Evolutionary conservation across 768 basidiomycete species (phyloP), one percentile per base, ranked within the genome.

Genomic region (Lanmaoa rubissima): DNA sequence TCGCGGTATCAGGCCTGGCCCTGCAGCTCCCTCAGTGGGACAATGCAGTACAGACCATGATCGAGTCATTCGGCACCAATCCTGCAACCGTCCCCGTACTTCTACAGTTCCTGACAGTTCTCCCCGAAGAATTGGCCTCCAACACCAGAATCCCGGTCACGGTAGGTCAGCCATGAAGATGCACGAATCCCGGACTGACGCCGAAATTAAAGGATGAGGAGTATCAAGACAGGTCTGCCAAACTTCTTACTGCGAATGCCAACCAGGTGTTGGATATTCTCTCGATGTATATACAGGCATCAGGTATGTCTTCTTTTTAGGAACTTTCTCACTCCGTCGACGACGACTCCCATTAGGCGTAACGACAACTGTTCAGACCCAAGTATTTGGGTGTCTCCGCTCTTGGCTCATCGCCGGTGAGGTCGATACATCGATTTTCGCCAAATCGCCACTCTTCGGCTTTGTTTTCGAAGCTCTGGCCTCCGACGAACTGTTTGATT

Each of bases 371-470:
- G 86, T 98, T 9, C 93, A 95, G 66, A 78, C 71, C 11, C 88
- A 94, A 68, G 78, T 96, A 11, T 94, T 98, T 72, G 76, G 82
- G 45, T 94, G 94, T 54, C 75, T 98, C 36, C 84, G 88, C 46
- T 86, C 84, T 64, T 99, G 97, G 97, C 78, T 98, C 17, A 71
- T 82, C 13, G 89, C 92, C 4, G 95, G 97, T 17, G 94, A 98
- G 73, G 79, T 97, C 60, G 73, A 79, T 42, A 80, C 85, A 0
- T 67, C 67, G 5, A 75, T 81, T 36, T 78, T 99, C 36, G 83
- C 86, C 3, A 78, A 85, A 51, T 88, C 88, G 0, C 89, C 94
- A 2, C 78, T 98, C 31, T 90, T 98, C 67, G 74, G 79, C 19
- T 90, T 83, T 68, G 79, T 88, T 24, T 98, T 98, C 68, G 85